Evolutionary conservation across 2,329 filamentous ascomycete species (phyloP), one percentile per base, ranked within the genome.

Genomic region (Phialemoniopsis sp.): DNA sequence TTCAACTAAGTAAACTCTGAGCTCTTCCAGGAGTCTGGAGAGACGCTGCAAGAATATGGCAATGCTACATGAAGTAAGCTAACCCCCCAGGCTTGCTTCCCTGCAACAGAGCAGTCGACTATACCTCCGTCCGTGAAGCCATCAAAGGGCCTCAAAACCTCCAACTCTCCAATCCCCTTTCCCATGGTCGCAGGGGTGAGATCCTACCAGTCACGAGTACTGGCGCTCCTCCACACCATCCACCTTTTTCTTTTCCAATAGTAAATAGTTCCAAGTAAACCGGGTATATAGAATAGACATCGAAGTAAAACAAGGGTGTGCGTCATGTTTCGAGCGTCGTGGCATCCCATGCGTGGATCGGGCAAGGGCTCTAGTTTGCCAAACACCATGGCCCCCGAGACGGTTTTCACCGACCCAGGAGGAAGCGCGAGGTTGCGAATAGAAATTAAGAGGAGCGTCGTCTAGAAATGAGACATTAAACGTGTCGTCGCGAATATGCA

Each of bases 401-500:
- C 48, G 45, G 47, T 41, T 46, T 45, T 49, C 41, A 48, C 51
- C 39, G 45, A 44, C 32, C 29, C 42, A 32, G 38, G 42, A 38
- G 33, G 19, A 36, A 32, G 38, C 29, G 34, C 10, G 36, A 48
- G 49, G 38, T 16, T 30, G 36, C 37, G 50, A 53, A 53, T 38
- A 41, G 45, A 54, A 53, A 49, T 48, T 52, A 53, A 41, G 45
- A 46, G 45, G 48, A 33, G 32, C 21, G 10, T 54, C 48, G 49
- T 55, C 43, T 53, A 53, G 47, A 54, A 56, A 44, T 42, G 51
- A 52, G 48, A 52, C 55, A 56, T 59, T 56, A 58, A 54, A 46
- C 53, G 54, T 62, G 44, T 58, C 56, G 51, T 60, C 48, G 57
- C 54, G 47, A 50, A 42, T 53, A 54, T 53, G 51, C 49, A 49